A percentile compares a stretch with the other conserved stretches of the same genome.
These are phyloP conservation scores for Candida pseudofarinosa DNA, from an alignment of 805 yeast genomes.

Conservation along the genomic window DNA sequence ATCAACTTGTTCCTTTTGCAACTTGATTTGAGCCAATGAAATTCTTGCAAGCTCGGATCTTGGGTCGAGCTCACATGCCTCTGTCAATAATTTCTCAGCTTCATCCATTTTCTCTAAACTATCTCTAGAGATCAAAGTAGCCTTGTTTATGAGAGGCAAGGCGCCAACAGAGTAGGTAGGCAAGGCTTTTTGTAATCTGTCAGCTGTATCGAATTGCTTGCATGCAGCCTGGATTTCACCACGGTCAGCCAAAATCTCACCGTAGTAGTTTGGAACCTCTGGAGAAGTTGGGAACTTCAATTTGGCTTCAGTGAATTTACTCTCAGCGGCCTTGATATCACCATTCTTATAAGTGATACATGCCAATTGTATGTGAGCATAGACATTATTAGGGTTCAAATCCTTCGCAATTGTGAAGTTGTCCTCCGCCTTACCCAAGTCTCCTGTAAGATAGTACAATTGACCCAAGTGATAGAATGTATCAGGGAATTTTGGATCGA, in stretches of 20 bases:
- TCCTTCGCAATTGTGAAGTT: constrained; percentile 76
- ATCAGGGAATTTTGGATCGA: constrained; percentile 73
- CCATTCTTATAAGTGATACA: constrained; percentile 85
- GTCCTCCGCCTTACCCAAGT: constrained; percentile 64
- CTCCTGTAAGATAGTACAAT: constrained; percentile 75
- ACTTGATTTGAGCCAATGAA: constrained; percentile 85
- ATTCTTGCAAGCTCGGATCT: constrained; percentile 84
- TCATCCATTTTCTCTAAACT: constrained; percentile 44
- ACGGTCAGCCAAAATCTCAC: constrained; percentile 85
- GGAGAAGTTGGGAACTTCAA: constrained; percentile 79
- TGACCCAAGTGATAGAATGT: constrained; percentile 94
- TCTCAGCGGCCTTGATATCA: constrained; percentile 54
- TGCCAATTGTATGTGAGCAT: constrained; percentile 87
- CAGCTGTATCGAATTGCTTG: constrained; percentile 82
- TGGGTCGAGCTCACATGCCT: constrained; percentile 82
- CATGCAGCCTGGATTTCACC: constrained; percentile 70
- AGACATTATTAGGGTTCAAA: constrained; percentile 70
- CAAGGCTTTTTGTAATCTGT: constrained; percentile 70
- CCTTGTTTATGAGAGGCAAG: constrained; percentile 85
- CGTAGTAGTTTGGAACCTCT: constrained; percentile 91
- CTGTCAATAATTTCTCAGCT: constrained; percentile 62
- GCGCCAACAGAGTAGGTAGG: constrained; percentile 78
- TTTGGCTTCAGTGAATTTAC: constrained; percentile 64
- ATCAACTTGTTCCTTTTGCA: constrained; percentile 77
- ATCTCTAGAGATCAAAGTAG: constrained; percentile 62